Evolutionary conservation across 2,329 filamentous ascomycete genomes (phyloP).

Genomic region (Anthostomella pinea): DNA sequence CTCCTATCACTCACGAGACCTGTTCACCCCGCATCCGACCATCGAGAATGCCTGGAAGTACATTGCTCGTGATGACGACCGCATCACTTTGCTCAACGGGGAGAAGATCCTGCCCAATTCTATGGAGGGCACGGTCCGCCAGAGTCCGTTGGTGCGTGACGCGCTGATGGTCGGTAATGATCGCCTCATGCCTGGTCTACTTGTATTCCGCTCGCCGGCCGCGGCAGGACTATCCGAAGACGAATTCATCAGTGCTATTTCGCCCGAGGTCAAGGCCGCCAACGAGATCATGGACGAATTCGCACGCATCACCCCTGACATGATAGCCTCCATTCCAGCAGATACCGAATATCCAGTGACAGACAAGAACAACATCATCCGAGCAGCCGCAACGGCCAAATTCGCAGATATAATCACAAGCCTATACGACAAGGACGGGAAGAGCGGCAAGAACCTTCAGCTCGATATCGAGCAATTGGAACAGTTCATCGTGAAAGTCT

Average conservation of each 20-base stretch:
- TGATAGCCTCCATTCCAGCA: constrained; percentile 34
- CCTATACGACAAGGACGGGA: constrained; percentile 28
- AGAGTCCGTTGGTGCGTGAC: constrained; percentile 32
- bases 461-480: constrained; percentile 30
- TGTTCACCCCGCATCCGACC: constrained; percentile 36
- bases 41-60: constrained; percentile 38
- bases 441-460: constrained; percentile 11
- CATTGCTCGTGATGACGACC: constrained; percentile 36
- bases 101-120: constrained; percentile 38
- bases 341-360: constrained; percentile 38
- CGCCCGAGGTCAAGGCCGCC: constrained; percentile 36
- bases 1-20: constrained; percentile 36
- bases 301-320: constrained; percentile 41
- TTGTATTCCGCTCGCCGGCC: constrained; percentile 29
- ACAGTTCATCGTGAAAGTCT: constrained; percentile 30
- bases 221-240: constrained; percentile 27
- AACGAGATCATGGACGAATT: constrained; percentile 41
- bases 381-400: constrained; percentile 36
- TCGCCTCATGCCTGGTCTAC: constrained; percentile 30
- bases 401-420: constrained; percentile 32
- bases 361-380: constrained; percentile 46
- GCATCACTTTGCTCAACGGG: constrained; percentile 37
- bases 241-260: constrained; percentile 36
- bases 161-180: constrained; percentile 34
- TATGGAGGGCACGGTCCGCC: constrained; percentile 34